Base-by-base conservation (phyloP, 768 basidiomycete species). In the Suillus occidentalis region DNA sequence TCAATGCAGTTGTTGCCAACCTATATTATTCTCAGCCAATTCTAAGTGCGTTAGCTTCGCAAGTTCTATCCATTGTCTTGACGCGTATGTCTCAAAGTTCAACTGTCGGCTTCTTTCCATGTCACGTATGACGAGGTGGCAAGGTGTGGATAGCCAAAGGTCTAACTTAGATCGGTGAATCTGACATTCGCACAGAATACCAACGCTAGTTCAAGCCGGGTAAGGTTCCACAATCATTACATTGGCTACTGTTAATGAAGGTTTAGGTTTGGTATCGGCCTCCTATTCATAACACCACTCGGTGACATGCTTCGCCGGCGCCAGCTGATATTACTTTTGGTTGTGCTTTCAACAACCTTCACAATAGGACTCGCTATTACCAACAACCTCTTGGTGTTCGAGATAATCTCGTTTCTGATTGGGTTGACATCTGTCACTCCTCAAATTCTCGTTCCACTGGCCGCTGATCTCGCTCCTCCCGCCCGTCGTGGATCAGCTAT, bases 11-110 rank as follows among this genome's bases (percentile, higher is more conserved):
- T 55, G 86, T 86, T 36, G 83, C 87, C 34, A 94, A 94, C 72
- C 76, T 95, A 58, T 94, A 93, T 72, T 95, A 94, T 66, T 90
- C 88, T 66, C 91, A 92, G 76, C 92, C 92, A 9, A 76, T 94
- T 65, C 78, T 94, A 12, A 90, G 91, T 87, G 71, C 71, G 82
- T 77, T 68, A 2, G 36, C 25, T 50, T 28, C 42, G 31, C 2
- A n/a, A 64, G 13, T 36, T 63, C 65, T 8, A 66, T 31, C 2
- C 13, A 2, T 56, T 43, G 3, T 28, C 57, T 25, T 43, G 73
- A 42, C 31, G 4, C 16, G 18, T 36, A 28, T 50, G 3, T 14
- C 31, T 31, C 20, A 28, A 31, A 31, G 31, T 31, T 31, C 31
- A 31, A 31, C 4, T 31, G 31, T 31, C 31, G 31, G 31, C 31